Evolutionary conservation across 106 monocot genomes (phyloP), one percentile per base, ranked within the genome.

Genomic region (Allium fistulosum): DNA sequence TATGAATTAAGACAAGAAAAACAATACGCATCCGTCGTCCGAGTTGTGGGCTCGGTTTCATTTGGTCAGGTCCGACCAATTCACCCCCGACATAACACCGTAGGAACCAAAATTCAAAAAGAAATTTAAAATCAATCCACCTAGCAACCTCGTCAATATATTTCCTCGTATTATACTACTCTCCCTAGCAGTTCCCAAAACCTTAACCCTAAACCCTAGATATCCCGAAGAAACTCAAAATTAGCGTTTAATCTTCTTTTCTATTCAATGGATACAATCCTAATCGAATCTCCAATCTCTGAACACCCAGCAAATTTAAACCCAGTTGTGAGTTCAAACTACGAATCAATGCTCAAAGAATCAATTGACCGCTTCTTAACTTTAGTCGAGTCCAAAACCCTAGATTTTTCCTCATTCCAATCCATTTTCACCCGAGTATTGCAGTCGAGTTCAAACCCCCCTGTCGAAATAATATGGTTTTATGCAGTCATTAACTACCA

Each of bases 391-490:
- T 68, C 28, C 47, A 73, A 68, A 45, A 46, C 84, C 4, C 65
- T 69, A n/a, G 89, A 92, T 61, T 80, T 92, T 74, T 79, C 92
- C 47, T 71, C 53, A 11, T 80, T 97, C 78, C 88, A 75, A 6
- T 80, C 86, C 12, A 69, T 92, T 49, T 89, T 84, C 76, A 83
- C 80, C 51, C 84, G 92, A 26, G 55, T 84, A 11, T 66, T 97
- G 16, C 83, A 88, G 60, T 84, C 84, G 52, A 74, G 49, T 58
- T 48, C 77, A 28, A 86, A 97, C 52, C 97, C 97, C 1, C 97
- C 92, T 14, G 74, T 97, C 50, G 97, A 92, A 80, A 48, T 84
- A 51, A 26, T 92, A 62, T 92, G 91, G 92, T 80, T 97, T 52
- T 84, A 89, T 84, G 69, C 83, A 52, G 97, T 92, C 16, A 76